These are phyloP conservation scores for Verticillium longisporum DNA, from an alignment of 2,329 filamentous ascomycete genomes.

Conservation along the genomic window DNA sequence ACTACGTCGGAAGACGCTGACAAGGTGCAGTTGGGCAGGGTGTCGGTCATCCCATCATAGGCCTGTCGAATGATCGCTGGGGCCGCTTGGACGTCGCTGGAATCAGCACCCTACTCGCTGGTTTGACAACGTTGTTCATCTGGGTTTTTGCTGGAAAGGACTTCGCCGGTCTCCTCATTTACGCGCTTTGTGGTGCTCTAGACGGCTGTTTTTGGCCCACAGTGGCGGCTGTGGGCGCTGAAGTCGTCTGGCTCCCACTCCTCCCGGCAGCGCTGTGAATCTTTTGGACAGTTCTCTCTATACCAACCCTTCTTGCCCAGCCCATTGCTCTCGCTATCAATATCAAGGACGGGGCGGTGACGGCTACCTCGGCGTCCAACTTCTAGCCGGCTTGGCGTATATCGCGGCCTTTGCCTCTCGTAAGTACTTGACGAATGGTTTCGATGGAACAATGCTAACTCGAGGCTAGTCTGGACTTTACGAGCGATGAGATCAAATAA, in stretches of 20 bases:
- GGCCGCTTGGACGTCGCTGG: constrained; percentile 69
- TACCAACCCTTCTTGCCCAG: constrained; percentile 64
- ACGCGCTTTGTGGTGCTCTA: constrained; percentile 60
- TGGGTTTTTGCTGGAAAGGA: constrained; percentile 63
- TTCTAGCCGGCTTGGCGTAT: constrained; percentile 58
- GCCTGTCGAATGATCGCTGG: constrained; percentile 62
- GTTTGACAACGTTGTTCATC: constrained; percentile 59
- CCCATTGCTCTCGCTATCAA: constrained; percentile 55
- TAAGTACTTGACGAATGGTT: constrained; percentile 13
- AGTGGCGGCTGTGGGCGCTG: constrained; percentile 62
- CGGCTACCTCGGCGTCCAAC: constrained; percentile 44
- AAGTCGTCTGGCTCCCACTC: constrained; percentile 64
- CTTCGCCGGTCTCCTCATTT: constrained; percentile 64
- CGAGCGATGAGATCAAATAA: no score
- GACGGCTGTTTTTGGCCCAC: constrained; percentile 67
- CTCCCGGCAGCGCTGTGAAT: constrained; percentile 63
- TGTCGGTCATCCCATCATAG: constrained; percentile 64
- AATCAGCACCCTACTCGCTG: constrained; percentile 56
- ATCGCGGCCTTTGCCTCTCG: constrained; percentile 43
- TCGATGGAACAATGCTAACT: no score
- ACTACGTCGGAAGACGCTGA: background rate
- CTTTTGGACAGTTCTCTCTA: constrained; percentile 63
- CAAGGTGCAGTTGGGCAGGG: constrained; percentile 45
- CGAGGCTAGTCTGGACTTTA: no score
- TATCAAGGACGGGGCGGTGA: constrained; percentile 20